Base-by-base conservation (phyloP, 495 filamentous ascomycete species). In the Friedmanniomyces simplex region DNA sequence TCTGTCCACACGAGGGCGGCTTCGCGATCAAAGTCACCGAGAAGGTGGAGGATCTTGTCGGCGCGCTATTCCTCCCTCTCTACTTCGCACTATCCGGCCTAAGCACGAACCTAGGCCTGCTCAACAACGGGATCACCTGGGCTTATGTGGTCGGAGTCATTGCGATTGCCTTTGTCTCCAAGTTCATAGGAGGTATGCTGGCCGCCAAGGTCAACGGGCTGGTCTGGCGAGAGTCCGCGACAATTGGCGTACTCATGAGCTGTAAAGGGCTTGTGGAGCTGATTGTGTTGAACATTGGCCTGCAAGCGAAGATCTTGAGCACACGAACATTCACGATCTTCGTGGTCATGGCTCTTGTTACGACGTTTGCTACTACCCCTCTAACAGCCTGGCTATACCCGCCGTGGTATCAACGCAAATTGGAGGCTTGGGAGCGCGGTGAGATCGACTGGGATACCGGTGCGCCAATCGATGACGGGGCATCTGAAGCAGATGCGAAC, bases 21-120 rank as follows among this genome's bases (percentile, higher is more conserved):
- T 98, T 96, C 69, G 87, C 89, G n/a, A 94, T 96, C 68, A 90
- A 93, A 61, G 70, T 98, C 57, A 91, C 91, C 0, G 93, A 98
- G 66, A 98, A 97, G 74, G 81, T 98, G 52, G 93, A 98, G 67
- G 93, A 98, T 72, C 72, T 98, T 10, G 85, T 98, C 50, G 80
- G 82, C 0, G 81, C 89, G 22, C 74, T 98, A n/a, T 89, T 98
- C 60, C 74, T 96, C 13, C 93, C 93, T 0, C 83, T 98, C 3
- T 98, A 98, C 68, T 98, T 97, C 72, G 89, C 93, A 2, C 77
- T 95, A 10, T 96, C 93, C 25, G 93, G 93, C 0, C 73, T 98
- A 32, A 88, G 78, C 66, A 98, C 93, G 6, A 85, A 98, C 66
- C 74, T 98, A 46, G 93, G 90, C 24, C 75, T 96, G 18, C 75